Conservation (phyloP, 2,329 filamentous ascomycete genomes). For the Trichophyton schoenleinii region DNA sequence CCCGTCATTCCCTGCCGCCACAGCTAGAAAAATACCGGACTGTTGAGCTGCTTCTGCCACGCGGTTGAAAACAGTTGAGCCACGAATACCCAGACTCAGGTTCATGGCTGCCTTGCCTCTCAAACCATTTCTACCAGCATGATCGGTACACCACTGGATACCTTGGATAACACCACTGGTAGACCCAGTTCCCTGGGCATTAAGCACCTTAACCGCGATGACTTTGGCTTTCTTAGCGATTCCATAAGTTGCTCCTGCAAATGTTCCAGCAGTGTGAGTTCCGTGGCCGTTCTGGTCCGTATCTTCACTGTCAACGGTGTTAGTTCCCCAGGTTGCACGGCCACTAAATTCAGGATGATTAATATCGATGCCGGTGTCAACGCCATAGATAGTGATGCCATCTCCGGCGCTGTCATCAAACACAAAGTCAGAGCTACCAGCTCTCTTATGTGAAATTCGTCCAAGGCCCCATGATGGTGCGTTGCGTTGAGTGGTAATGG, state of each 20-base stretch:
- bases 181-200: slow-evolving; percentile 34
- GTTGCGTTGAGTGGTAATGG: slow-evolving; percentile 14
- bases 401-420: slow-evolving; percentile 26
- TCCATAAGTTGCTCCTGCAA: slow-evolving; percentile 26
- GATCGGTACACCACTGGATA: slow-evolving; percentile 31
- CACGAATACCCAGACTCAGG: slow-evolving; percentile 26
- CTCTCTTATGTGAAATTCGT: slow-evolving; percentile 21
- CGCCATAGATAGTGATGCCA: slow-evolving; percentile 25
- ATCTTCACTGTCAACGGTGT: slow-evolving; percentile 17
- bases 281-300: slow-evolving; percentile 25
- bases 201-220: slow-evolving; percentile 40
- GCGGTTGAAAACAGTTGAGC: slow-evolving; percentile 26
- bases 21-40: slow-evolving; percentile 29
- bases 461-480: slow-evolving; percentile 25
- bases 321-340: slow-evolving; percentile 26
- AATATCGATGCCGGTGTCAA: slow-evolving; percentile 28
- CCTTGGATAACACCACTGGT: slow-evolving; percentile 38
- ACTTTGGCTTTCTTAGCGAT: slow-evolving; percentile 28
- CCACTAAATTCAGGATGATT: slow-evolving; percentile 25
- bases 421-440: slow-evolving; percentile 20
- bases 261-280: slow-evolving; percentile 29
- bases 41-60: slow-evolving; percentile 26
- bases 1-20: slow-evolving; percentile 31
- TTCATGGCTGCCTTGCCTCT: slow-evolving; percentile 24
- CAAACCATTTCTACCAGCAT: slow-evolving; percentile 21